Evolutionary conservation across 768 basidiomycete species (phyloP).

Genomic region (Lanmaoa rubissima): DNA sequence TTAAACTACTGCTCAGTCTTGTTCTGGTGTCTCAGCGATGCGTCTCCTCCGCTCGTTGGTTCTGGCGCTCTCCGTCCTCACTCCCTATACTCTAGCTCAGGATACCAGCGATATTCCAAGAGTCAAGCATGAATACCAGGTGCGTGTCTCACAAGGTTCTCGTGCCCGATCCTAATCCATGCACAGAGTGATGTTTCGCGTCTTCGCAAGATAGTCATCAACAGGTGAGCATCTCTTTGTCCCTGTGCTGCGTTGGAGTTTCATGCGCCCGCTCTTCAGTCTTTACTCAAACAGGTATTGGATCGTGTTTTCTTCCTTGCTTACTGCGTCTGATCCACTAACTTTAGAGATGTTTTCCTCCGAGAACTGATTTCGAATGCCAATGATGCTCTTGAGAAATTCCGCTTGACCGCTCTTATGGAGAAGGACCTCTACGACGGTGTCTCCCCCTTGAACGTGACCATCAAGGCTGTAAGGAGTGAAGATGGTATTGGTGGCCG

Average conservation of each 20-base stretch:
- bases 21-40: constrained; percentile 41
- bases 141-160: constrained; percentile 26
- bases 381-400: constrained; percentile 95
- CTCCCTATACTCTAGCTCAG: constrained; percentile 49
- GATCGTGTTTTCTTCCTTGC: constrained; percentile 6
- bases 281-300: constrained; percentile 77
- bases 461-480: constrained; percentile 72
- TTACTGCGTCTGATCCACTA: constrained; percentile 1
- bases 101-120: constrained; percentile 42
- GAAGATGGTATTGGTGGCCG: constrained; percentile 68
- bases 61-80: constrained; percentile 43
- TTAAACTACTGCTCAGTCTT: not conserved
- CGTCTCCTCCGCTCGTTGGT: constrained; percentile 54
- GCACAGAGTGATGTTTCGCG: constrained; percentile 88
- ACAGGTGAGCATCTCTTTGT: constrained; percentile 50
- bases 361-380: constrained; percentile 93
- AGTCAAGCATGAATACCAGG: constrained; percentile 73
- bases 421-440: constrained; percentile 73
- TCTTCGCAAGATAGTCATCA: constrained; percentile 89
- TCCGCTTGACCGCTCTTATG: constrained; percentile 79
- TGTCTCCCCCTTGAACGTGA: constrained; percentile 79
- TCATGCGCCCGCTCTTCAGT: constrained; percentile 39
- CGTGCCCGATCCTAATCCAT: not conserved
- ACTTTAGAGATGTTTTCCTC: constrained; percentile 70
- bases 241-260: not conserved